Conservation (phyloP, 2,329 filamentous ascomycete genomes). For the Talaromyces sp. region DNA sequence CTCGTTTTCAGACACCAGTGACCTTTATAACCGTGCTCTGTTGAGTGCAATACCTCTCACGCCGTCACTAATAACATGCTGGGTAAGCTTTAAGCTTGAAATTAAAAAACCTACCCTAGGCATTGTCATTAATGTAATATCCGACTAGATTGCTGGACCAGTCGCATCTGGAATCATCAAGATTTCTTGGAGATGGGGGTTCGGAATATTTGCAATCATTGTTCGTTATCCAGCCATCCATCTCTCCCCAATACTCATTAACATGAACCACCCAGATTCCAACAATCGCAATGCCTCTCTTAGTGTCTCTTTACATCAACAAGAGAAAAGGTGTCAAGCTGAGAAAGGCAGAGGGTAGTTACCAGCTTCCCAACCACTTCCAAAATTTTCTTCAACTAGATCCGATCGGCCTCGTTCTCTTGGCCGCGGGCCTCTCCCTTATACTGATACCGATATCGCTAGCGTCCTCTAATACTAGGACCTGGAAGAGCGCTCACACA, state of each 20-base stretch:
- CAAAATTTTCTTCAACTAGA: conserved; percentile 17
- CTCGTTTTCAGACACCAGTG: conserved; percentile 6
- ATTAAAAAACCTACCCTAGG: neutral
- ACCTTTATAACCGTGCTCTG: conserved; percentile 13
- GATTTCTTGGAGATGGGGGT: conserved; percentile 15
- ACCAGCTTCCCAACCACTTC: conserved; percentile 10
- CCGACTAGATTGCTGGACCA: conserved; percentile 9
- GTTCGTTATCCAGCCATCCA: neutral
- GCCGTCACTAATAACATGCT: conserved; percentile 13
- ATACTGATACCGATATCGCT: conserved; percentile 13
- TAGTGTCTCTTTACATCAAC: conserved; percentile 9
- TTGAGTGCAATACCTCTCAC: conserved; percentile 12
- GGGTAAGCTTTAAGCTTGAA: conserved; percentile 1
- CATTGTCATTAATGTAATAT: neutral
- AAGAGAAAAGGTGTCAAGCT: conserved; percentile 13
- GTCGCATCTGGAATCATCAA: conserved; percentile 11
- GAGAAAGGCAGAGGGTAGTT: conserved; percentile 13
- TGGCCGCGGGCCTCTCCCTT: conserved; percentile 9
- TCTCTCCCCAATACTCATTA: neutral
- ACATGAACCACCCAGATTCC: conserved; percentile 2
- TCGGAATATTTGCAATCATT: conserved; percentile 17
- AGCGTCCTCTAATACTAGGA: conserved; percentile 8
- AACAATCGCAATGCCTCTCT: conserved; percentile 2
- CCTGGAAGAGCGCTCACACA: conserved; percentile 7
- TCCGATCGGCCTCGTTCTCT: conserved; percentile 8